phyloP scores from a whole-genome alignment of 768 basidiomycete species.

The Calvatia gigantea region DNA sequence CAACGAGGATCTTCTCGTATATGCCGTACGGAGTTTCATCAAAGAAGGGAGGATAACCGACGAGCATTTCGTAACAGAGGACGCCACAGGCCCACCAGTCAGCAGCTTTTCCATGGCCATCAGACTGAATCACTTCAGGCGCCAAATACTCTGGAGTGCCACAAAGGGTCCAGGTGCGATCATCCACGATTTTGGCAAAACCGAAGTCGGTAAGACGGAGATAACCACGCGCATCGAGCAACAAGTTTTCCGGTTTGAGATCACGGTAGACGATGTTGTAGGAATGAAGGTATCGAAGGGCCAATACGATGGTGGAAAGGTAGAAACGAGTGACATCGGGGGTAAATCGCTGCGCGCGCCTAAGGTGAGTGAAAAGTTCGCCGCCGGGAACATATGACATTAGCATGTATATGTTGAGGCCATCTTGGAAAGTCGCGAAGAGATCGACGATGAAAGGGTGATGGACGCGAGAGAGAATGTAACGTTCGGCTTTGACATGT shows the following conservation, averaged over 20 bases:
- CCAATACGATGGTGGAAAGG: slow-evolving; percentile 92
- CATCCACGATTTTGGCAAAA: slow-evolving; percentile 96
- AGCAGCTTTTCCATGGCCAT: slow-evolving; percentile 96
- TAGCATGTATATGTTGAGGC: slow-evolving; percentile 96
- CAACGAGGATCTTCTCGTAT: slow-evolving; percentile 94
- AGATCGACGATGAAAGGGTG: slow-evolving; percentile 98
- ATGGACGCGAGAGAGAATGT: slow-evolving; percentile 85
- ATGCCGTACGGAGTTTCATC: slow-evolving; percentile 98
- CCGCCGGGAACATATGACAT: slow-evolving; percentile 96
- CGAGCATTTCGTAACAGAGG: slow-evolving; percentile 97
- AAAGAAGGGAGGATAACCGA: slow-evolving; percentile 98
- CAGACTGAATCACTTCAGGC: slow-evolving; percentile 96
- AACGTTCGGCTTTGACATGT: slow-evolving; percentile 95
- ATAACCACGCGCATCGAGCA: slow-evolving; percentile 91
- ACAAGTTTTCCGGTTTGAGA: slow-evolving; percentile 97
- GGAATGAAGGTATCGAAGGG: slow-evolving; percentile 90
- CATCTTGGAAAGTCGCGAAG: slow-evolving; percentile 93
- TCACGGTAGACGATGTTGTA: slow-evolving; percentile 99
- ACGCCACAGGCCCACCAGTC: slow-evolving; percentile 99
- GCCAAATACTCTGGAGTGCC: slow-evolving; percentile 96
- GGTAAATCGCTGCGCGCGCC: slow-evolving; percentile 91
- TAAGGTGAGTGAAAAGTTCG: slow-evolving; percentile 94
- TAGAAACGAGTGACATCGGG: slow-evolving; percentile 98
- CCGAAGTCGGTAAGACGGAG: slow-evolving; percentile 96
- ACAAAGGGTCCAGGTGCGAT: slow-evolving; percentile 97